Base-by-base conservation (phyloP, 257 asterid genomes). In the Jaltomata sinuosa region DNA sequence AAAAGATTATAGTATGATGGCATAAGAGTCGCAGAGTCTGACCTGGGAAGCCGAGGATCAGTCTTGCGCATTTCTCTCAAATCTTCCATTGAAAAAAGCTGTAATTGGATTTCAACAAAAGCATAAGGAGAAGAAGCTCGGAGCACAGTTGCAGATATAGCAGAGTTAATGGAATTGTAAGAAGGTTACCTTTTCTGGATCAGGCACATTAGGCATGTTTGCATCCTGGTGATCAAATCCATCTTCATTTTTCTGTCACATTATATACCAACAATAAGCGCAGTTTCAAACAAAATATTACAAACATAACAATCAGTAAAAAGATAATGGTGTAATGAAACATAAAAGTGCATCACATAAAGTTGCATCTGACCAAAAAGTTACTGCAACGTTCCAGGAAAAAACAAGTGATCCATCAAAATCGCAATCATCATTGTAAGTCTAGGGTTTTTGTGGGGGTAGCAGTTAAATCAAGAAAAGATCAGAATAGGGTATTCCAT, bases 21-120 rank as follows among this genome's bases (percentile, higher is more conserved):
- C 62, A 49, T 77, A 77, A 27, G 29, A 49, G 62, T 36, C 11
- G 78, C 27, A 61, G 19, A 74, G 85, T 79, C 90, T 61, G 31
- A 96, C 99, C 97, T 93, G 83, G 99, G 98, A 87, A 96, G 96
- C 84, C 94, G 95, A 83, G 99, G 98, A 92, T 96, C 98, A 84
- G 87, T 90, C 65, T 94, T 85, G 47, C 98, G 98, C 84, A 84
- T 88, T 89, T 94, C 99, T 78, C 95, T 94, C 91, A 96, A 85
- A 83, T 94, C 98, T 84, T 96, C 99, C 98, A 92, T 89, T 76
- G 97, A 90, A 85, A 93, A 88, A 85, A 96, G 97, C 99, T 96
- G 92, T 86, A 89, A 86, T 61, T 15, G 49, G 67, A 45, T 57
- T 40, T 81, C 53, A 49, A 49, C 47, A 3, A 21, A 65, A 22